These are phyloP conservation scores for Cadophora malorum DNA, from an alignment of 2,329 filamentous ascomycete genomes.

Conservation along the genomic window DNA sequence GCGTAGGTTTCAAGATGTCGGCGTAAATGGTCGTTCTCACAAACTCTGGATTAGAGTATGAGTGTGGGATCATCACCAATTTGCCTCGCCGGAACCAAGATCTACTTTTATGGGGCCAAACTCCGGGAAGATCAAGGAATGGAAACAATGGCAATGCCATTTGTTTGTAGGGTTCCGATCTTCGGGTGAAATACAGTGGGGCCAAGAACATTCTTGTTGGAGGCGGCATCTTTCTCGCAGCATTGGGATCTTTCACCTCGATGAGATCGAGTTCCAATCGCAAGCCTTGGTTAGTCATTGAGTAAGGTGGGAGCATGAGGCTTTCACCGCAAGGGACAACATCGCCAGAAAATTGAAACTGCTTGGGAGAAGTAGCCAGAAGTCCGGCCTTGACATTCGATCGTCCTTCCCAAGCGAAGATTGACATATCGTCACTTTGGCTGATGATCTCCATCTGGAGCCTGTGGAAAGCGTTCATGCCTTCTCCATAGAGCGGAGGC, in stretches of 20 bases:
- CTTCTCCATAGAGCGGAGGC: constrained; percentile 18
- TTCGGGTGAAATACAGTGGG: neutral
- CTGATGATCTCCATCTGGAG: constrained; percentile 18
- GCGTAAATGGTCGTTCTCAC: neutral
- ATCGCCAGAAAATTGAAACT: neutral
- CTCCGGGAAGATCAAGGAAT: neutral
- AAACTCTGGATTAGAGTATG: neutral
- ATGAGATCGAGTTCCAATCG: neutral
- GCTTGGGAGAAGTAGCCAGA: neutral
- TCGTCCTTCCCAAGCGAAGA: constrained; percentile 16
- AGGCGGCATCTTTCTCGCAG: neutral
- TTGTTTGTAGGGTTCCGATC: neutral
- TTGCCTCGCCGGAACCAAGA: neutral
- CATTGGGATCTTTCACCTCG: neutral
- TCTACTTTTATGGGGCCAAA: neutral
- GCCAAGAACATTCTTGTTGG: neutral
- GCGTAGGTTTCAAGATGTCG: neutral
- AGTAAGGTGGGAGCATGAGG: neutral
- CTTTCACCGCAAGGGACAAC: neutral
- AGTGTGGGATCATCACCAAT: neutral
- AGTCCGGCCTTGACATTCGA: neutral
- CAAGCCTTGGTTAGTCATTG: neutral
- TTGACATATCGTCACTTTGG: constrained; percentile 1
- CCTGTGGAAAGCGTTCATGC: neutral
- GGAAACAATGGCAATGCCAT: neutral